Evolutionary conservation across 441 rosid genomes (phyloP).

Genomic region (Populus hybrid): DNA sequence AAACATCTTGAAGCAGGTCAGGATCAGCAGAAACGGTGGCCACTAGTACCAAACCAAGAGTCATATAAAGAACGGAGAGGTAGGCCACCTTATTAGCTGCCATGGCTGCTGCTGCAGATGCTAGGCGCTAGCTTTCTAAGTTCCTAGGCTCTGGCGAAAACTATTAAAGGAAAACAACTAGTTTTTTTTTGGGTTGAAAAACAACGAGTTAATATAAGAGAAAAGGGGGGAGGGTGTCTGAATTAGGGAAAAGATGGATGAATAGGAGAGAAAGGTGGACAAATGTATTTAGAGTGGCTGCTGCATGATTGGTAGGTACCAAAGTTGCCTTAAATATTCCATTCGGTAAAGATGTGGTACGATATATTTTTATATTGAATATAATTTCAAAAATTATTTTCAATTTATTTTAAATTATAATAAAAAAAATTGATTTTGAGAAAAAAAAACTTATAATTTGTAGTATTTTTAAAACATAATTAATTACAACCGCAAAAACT

Average conservation of each 20-base stretch:
- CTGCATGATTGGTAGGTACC: not conserved
- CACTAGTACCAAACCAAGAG: constrained; percentile 23
- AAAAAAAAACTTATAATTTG: too few relatives aligned
- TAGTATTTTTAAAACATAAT: not conserved
- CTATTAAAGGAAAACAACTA: not conserved
- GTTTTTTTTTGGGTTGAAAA: not conserved
- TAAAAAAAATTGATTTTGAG: not conserved
- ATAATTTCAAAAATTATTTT: not conserved
- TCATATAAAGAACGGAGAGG: constrained; percentile 2
- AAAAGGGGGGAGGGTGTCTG: not conserved
- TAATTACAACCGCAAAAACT: not conserved
- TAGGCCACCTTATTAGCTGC: constrained; percentile 6
- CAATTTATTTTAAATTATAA: too few relatives aligned
- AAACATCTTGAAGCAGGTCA: constrained; percentile 58
- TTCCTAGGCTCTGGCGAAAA: not conserved
- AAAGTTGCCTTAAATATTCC: not conserved
- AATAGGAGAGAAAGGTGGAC: not conserved
- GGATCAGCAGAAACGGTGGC: constrained; percentile 37
- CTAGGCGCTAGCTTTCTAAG: not conserved
- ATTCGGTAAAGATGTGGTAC: not conserved
- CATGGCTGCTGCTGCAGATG: constrained; percentile 1
- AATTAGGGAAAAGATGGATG: not conserved
- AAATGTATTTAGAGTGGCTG: not conserved
- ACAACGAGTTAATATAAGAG: not conserved
- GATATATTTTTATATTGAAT: too few relatives aligned